Evolutionary conservation across 306 rosid species (phyloP), one percentile per base, ranked within the genome.

Genomic region (cucumber (Cucumis sativus)): DNA sequence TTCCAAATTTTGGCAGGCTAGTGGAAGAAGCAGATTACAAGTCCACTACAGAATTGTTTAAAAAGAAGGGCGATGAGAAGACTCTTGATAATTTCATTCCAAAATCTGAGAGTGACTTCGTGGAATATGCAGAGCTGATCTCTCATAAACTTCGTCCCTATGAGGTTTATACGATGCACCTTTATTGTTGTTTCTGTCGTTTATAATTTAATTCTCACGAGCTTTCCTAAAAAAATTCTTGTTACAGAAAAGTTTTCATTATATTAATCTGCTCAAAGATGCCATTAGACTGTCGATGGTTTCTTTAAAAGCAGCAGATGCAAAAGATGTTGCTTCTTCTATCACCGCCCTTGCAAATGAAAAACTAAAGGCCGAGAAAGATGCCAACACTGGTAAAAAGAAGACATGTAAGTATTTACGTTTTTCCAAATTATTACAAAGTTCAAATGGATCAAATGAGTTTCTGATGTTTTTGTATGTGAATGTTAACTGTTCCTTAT

Each of bases 11-110:
- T 82, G 52, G 39, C 91, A 95, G 99, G 82, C 69, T 95, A 75
- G 85, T 92, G 82, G 99, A 95, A 82, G 97, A 92, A 84, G 97
- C 97, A 43, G 99, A 95, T 80, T 95, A 85, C 37, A 89, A 83
- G 80, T 79, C 97, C 47, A 95, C 99, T 33, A 85, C 91, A 79
- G 97, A 95, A 60, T 84, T 95, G 64, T 95, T 95, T 88, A 81
- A 85, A 45, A 81, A 84, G 73, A 80, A 40, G 61, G 79, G 73
- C 28, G 93, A 89, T 35, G 97, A 95, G 40, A 95, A 89, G 87
- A 91, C 85, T 79, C 80, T 95, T 25, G 99, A 95, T 58, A 88
- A 85, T 77, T 95, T 95, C 71, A 92, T 95, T 83, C 99, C 99
- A 3, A 92, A 88, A 81, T 90, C 99, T 40, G 97, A 92, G 80